Conservation (phyloP, 2,329 filamentous ascomycete species). For the Epichloe bromicola region DNA sequence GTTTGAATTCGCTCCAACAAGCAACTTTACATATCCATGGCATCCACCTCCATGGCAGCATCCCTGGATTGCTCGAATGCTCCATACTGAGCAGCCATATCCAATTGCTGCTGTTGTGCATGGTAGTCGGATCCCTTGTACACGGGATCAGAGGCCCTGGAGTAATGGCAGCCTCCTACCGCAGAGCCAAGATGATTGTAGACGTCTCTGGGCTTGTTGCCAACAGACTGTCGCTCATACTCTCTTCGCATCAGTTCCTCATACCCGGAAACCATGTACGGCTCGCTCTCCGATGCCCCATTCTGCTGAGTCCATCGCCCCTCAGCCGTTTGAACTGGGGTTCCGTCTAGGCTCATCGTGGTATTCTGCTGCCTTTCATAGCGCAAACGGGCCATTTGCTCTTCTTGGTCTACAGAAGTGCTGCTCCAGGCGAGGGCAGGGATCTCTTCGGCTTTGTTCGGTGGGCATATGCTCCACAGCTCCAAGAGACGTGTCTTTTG, state of each 20-base stretch:
- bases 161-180: slow-evolving; percentile 31
- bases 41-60: slow-evolving; percentile 31
- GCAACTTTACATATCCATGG: slow-evolving; percentile 30
- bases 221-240: slow-evolving; percentile 33
- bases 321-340: slow-evolving; percentile 36
- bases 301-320: slow-evolving; percentile 35
- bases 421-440: slow-evolving; percentile 38
- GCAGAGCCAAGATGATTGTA: slow-evolving; percentile 32
- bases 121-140: slow-evolving; percentile 39
- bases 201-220: slow-evolving; percentile 24
- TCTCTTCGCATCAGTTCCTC: slow-evolving; percentile 54
- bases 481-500: slow-evolving; percentile 67
- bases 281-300: slow-evolving; percentile 44
- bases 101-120: slow-evolving; percentile 35
- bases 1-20: neutral
- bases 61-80: slow-evolving; percentile 37
- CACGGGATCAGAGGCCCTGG: slow-evolving; percentile 53
- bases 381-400: slow-evolving; percentile 45
- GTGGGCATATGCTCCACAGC: slow-evolving; percentile 73
- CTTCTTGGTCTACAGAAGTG: slow-evolving; percentile 43
- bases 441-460: slow-evolving; percentile 42
- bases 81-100: slow-evolving; percentile 59
- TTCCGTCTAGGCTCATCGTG: slow-evolving; percentile 41
- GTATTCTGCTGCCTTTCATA: slow-evolving; percentile 36
- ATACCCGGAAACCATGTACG: slow-evolving; percentile 77